phyloP scores from a whole-genome alignment of 139 green algal species.

The Closterium sp. region DNA sequence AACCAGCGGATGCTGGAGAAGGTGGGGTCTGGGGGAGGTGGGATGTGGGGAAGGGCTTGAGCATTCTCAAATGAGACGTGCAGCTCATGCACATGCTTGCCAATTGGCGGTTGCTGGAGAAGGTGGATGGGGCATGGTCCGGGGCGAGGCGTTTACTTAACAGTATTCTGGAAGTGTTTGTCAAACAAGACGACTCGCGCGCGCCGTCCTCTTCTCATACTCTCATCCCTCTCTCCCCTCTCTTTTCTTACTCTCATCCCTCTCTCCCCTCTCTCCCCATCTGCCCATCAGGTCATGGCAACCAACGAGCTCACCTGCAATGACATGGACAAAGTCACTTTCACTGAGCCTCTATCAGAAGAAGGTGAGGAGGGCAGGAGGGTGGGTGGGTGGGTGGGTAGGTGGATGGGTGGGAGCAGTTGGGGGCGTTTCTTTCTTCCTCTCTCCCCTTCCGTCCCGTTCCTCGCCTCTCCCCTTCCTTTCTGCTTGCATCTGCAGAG shows the following conservation, averaged over 20 bases:
- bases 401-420: no score
- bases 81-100: background rate
- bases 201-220: no score
- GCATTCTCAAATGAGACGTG: background rate
- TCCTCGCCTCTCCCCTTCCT: background rate
- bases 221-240: background rate
- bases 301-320: background rate
- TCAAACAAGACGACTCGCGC: no score
- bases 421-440: background rate
- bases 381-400: background rate
- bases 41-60: no score
- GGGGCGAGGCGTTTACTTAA: no score
- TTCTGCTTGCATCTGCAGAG: no score
- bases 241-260: background rate
- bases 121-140: no score
- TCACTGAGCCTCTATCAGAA: background rate
- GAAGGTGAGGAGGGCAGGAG: background rate
- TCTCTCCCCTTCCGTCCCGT: background rate
- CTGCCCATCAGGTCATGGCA: background rate
- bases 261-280: background rate
- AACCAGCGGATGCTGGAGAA: no score
- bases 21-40: no score
- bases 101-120: background rate
- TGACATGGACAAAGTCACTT: background rate
- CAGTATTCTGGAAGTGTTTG: no score